These are phyloP conservation scores for Ensete glaucum DNA, from an alignment of 176 grass and related monocot genomes.

Conservation along the genomic window DNA sequence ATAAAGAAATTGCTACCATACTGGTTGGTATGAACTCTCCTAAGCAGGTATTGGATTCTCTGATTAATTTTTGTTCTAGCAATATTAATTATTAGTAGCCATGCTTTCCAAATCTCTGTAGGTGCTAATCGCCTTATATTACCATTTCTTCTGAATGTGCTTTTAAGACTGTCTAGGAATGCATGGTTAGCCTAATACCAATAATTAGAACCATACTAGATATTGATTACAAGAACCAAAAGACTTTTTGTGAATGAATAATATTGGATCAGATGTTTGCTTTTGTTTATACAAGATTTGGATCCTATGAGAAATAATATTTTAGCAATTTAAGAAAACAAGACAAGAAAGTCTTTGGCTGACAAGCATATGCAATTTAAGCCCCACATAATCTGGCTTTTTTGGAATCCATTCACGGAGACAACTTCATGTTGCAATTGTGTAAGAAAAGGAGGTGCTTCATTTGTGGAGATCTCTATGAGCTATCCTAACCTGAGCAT, in stretches of 20 bases:
- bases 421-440: too few relatives aligned
- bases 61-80: background rate
- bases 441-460: too few relatives aligned
- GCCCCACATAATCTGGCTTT: background rate
- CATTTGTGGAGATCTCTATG: too few relatives aligned
- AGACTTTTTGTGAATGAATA: background rate
- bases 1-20: slow-evolving; percentile 63
- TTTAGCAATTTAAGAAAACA: background rate
- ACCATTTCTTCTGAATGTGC: background rate
- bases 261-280: too few relatives aligned
- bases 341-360: background rate
- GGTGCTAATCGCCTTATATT: background rate
- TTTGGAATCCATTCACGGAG: background rate
- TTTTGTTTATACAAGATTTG: background rate
- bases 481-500: too few relatives aligned
- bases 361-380: background rate
- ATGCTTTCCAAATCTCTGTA: too few relatives aligned
- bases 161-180: background rate
- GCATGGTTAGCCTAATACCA: background rate
- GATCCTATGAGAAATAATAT: background rate
- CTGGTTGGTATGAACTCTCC: slow-evolving; percentile 93
- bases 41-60: slow-evolving; percentile 39
- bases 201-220: background rate
- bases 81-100: too few relatives aligned
- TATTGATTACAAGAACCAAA: background rate